Base-by-base conservation (phyloP, 345 rosid genomes). In the Citrus reticulata region DNA sequence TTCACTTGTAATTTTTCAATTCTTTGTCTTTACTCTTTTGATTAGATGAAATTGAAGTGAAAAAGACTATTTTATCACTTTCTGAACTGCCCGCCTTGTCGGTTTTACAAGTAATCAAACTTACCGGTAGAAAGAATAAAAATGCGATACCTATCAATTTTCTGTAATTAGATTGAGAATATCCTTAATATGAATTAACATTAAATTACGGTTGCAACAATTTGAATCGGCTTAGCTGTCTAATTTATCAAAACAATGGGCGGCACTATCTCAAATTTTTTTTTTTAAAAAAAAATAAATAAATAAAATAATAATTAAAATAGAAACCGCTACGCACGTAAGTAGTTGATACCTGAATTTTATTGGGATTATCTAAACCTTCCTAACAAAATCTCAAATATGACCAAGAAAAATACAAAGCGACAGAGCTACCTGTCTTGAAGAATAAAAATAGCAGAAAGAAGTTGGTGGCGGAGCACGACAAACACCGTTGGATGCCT, bases 351-450 rank as follows among this genome's bases (percentile, higher is more conserved):
- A 0, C 14, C 30, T 16, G 58, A 54, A 5, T 19, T 20, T 1
- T 32, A 11, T 54, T 35, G 22, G 29, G 24, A 35, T 64, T 51
- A 46, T 70, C 49, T 29, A 13, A 10, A 46, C 51, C 17, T 19
- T 8, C 25, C 34, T 19, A 4, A 25, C n/a, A 39, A 67, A n/a
- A 20, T 58, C 42, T 20, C 19, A 14, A 30, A 19, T 8, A 39
- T 32, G 24, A 34, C 35, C 68, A 6, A 65, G n/a, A 17, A 76
- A 76, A 60, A 46, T 24, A 77, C 67, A 54, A 11, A 1, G 64
- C 57, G 66, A 78, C 81, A 42, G 80, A 82, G 72, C 78, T 82
- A 78, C 74, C 81, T 77, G 27, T 37, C 40, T 37, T 37, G 8
- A 22, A 24, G 83, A 81, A 79, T 64, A 65, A 79, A 46, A 72